Evolutionary conservation across 2,329 filamentous ascomycete species (phyloP), one percentile per base, ranked within the genome.

Genomic region (Calonectria honghensis): DNA sequence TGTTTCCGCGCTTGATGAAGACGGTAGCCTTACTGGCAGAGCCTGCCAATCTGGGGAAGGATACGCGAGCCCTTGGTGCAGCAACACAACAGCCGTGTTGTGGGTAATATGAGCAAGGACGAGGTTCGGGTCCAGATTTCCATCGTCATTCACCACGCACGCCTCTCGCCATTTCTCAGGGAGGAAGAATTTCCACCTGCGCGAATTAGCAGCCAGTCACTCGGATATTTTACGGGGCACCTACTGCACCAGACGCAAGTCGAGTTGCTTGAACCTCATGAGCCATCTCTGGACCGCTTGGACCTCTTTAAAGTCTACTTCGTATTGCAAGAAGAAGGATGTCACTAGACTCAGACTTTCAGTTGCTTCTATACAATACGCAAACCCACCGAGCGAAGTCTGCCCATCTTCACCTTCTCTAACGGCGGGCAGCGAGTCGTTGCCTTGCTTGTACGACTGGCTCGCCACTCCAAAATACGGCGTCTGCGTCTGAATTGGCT

Each of bases 281-380:
- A 88, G 75, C 87, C 87, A 88, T 31, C 80, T 79, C 24, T 84
- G 82, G 18, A 87, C 81, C 51, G 86, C 82, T 9, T 84, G 82
- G 3, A 81, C 79, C 54, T 84, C 80, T 14, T 81, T 80, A 7
- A 86, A 76, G 51, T 88, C 83, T 16, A 88, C 80, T 11, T 80
- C 78, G 48, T 88, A 84, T 66, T 86, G 86, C 0, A 88, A 81
- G 59, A 88, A 87, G 73, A 85, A 88, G 0, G 82, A 86, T 0
- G 84, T 86, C 1, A 88, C 86, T 1, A 83, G 83, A 32, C 84
- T 86, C 2, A 88, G 78, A 6, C 84, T 86, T 72, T 88, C 87
- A 0, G 85, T 86, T 0, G 86, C 86, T 73, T 88, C 86, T n/a
- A 88, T 84, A n/a, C 83, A 83, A 73, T 87, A 88, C 0, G 87